A percentile compares a stretch with the other conserved stretches of the same genome.
Conservation (phyloP, 2,329 filamentous ascomycete species). For the Hypocrella siamensis region DNA sequence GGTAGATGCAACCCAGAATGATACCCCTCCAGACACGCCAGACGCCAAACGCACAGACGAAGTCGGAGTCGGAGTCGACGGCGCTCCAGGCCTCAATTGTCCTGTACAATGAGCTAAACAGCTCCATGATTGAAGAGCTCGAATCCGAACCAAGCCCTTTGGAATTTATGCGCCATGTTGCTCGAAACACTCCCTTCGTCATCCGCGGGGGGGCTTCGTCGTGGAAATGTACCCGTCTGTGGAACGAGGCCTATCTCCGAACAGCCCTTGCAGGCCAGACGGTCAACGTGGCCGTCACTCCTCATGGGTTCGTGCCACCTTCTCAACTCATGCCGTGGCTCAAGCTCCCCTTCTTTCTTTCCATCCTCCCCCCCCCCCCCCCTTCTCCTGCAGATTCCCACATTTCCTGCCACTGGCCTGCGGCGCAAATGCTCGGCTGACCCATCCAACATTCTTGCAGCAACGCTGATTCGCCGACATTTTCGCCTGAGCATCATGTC, state of each 20-base stretch:
- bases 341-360: no score
- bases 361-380: no score
- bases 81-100: slow-evolving; percentile 37
- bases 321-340: not conserved
- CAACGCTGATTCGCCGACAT: slow-evolving; percentile 21
- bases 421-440: no score
- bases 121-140: slow-evolving; percentile 42
- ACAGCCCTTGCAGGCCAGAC: slow-evolving; percentile 33
- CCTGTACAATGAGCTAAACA: slow-evolving; percentile 62
- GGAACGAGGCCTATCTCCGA: slow-evolving; percentile 46
- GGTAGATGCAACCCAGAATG: no score
- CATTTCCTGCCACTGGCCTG: not conserved
- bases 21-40: no score
- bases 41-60: no score
- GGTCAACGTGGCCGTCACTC: slow-evolving; percentile 69
- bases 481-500: slow-evolving; percentile 11
- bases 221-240: slow-evolving; percentile 48
- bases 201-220: slow-evolving; percentile 43
- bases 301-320: slow-evolving; percentile 33
- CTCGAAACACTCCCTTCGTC: slow-evolving; percentile 60
- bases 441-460: no score
- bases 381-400: not conserved
- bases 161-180: slow-evolving; percentile 66
- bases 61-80: no score
- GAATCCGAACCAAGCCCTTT: slow-evolving; percentile 52